A percentile compares a stretch with the other conserved stretches of the same genome.
phyloP scores from a whole-genome alignment of 2,329 filamentous ascomycete species.

The Spiromastix sp. region DNA sequence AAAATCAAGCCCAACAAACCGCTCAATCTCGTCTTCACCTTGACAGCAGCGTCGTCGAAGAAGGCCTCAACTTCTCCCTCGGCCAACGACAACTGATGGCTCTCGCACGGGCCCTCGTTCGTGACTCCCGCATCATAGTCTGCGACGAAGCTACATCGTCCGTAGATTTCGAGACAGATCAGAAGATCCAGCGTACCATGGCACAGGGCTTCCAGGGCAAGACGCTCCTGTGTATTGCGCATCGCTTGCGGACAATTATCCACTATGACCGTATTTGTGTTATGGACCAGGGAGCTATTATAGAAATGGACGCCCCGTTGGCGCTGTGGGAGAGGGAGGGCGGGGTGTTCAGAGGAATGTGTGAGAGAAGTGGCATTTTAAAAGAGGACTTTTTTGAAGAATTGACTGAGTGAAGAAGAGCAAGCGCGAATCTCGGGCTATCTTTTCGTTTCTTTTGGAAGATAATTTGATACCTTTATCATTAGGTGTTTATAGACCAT shows the following conservation, averaged over 20 bases:
- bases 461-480: too few species aligned
- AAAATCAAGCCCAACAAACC: constrained; percentile 8
- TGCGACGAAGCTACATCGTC: constrained; percentile 92
- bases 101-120: constrained; percentile 78
- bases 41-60: constrained; percentile 79
- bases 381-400: constrained; percentile 25
- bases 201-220: constrained; percentile 72
- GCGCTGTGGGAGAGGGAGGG: constrained; percentile 57
- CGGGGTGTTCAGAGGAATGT: constrained; percentile 84
- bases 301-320: constrained; percentile 71
- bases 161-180: constrained; percentile 93
- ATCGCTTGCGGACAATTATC: constrained; percentile 84
- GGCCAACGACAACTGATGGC: constrained; percentile 95
- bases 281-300: constrained; percentile 83
- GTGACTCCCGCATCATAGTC: constrained; percentile 81
- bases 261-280: constrained; percentile 93
- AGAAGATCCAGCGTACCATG: constrained; percentile 88
- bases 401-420: not conserved
- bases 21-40: constrained; percentile 56
- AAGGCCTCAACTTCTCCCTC: constrained; percentile 90
- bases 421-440: not conserved
- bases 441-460: not conserved
- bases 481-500: not conserved
- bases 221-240: constrained; percentile 86
- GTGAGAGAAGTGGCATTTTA: constrained; percentile 70